phyloP scores from a whole-genome alignment of 2,329 filamentous ascomycete genomes.

The Arthrocladium fulminans region DNA sequence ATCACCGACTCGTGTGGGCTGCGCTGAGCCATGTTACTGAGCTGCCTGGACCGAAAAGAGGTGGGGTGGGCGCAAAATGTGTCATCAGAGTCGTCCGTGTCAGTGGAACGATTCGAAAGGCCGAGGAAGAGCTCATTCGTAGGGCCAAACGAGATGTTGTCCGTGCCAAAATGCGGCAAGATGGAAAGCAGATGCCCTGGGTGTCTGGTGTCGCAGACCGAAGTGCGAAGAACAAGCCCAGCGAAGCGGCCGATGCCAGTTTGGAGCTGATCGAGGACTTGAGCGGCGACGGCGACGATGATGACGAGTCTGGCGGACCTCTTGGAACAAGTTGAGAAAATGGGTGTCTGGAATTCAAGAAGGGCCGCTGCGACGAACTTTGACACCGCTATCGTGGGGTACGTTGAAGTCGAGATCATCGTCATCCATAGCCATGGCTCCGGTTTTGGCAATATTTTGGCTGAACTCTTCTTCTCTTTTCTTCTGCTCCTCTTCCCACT shows the following conservation, averaged over 20 bases:
- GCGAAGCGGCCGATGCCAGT: background rate
- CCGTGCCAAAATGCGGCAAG: conserved; percentile 18
- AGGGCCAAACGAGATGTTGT: conserved; percentile 65
- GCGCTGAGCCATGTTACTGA: conserved; percentile 71
- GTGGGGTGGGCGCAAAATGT: conserved; percentile 43
- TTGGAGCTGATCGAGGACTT: conserved; percentile 35
- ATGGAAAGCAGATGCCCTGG: conserved; percentile 26
- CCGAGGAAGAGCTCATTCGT: conserved; percentile 78
- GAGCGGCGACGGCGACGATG: conserved; percentile 40
- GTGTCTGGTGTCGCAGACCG: background rate
- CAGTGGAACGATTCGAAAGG: conserved; percentile 86
- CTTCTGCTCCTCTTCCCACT: conserved; percentile 66
- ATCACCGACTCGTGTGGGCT: conserved; percentile 84
- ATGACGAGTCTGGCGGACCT: conserved; percentile 37
- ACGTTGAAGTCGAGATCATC: conserved; percentile 32
- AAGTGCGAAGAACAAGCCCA: background rate
- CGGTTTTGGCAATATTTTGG: conserved; percentile 8
- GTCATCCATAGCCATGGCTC: conserved; percentile 12
- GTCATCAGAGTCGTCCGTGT: conserved; percentile 78
- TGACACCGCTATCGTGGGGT: conserved; percentile 57
- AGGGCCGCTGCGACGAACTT: conserved; percentile 37
- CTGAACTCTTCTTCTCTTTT: conserved; percentile 32
- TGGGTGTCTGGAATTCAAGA: background rate
- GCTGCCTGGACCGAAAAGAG: conserved; percentile 41
- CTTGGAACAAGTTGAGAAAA: background rate